Evolutionary conservation across 768 basidiomycete species (phyloP), one percentile per base, ranked within the genome.

Genomic region (Suillus luteus): DNA sequence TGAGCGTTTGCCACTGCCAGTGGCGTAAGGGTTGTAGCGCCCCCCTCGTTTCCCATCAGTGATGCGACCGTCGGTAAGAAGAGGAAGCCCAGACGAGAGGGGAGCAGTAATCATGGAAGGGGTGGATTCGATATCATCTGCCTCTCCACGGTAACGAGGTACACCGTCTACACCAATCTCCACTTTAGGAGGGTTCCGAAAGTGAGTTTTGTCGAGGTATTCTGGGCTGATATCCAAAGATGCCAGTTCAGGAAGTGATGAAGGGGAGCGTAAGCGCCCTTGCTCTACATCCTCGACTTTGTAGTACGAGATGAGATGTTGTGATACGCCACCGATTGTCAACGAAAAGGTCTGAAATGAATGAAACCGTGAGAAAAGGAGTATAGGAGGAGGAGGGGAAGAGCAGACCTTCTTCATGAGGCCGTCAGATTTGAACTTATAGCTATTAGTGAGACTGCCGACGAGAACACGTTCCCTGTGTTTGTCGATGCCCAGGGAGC

Each of bases 271-370:
- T 14, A 99, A 85, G 37, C 93, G 89, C 15, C 95, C 96, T 55
- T 87, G 86, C 62, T 92, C 86, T 35, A 97, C 94, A 73, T 99
- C 96, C 65, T 93, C 90, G 60, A 96, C 84, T 69, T 89, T 90
- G 81, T 97, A 98, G 79, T 98, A 98, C 5, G 94, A 95, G 59
- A 98, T 92, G 62, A 97, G 84, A 74, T 97, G 96, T 71, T 97
- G 95, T 1, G 93, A 84, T 41, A 91, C 90, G 31, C 92, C 93
- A 62, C 83, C 83, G 64, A 95, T 93, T 24, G 88, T 88, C 62
- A 97, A 80, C 12, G 95, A 96, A 75, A 97, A 95, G 10, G 95
- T 96, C 95, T 96, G 73, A 35, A 61, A 31, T 24, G 24, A 27
- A 48, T 49, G 49, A 3, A 38, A 43, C 68, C 72, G 72, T 77